Evolutionary conservation across 2,329 filamentous ascomycete genomes (phyloP), one percentile per base, ranked within the genome.

Genomic region (Stagonosporopsis cucurbitacearum): DNA sequence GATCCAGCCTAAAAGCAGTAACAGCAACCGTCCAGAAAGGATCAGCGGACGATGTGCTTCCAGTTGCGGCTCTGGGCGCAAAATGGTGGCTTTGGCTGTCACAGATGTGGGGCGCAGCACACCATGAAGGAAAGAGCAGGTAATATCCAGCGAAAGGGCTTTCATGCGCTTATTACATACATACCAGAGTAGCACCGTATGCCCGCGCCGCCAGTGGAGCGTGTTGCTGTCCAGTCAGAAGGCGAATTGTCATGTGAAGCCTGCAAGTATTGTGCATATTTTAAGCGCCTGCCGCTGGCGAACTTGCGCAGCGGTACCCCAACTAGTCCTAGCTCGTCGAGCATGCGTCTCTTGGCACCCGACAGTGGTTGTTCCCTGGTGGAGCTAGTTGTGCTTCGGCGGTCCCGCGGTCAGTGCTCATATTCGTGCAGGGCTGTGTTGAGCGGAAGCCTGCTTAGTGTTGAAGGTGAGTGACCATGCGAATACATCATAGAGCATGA

Each of bases 81-180:
- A 58, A 60, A 57, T 53, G 60, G 60, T 57, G 48, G 39, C 49
- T 30, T 53, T 52, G 13, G 58, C 58, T 65, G 60, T 45, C 17
- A 46, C 58, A 42, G 54, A 50, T 41, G 51, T 59, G 60, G 62
- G 57, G 55, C 59, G 50, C 60, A 39, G 41, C 49, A 45, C 49
- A 23, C 51, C 53, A 37, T 54, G 54, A 50, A 47, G 50, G 45
- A 52, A 59, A 45, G 20, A 44, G 42, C 45, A 46, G 50, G 51
- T 58, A 65, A 67, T 66, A 66, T 67, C 62, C 63, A 61, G 61
- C 67, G 51, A 54, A 62, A 54, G 63, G 65, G 47, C 45, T 40
- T 46, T 50, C 12, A 48, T 72, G 71, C 70, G 70, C 68, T 66
- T 72, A 72, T 63, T 64, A 44, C 61, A 64, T 64, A 44, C 61